Conservation (phyloP, 345 rosid species). For the Theobroma cacao region DNA sequence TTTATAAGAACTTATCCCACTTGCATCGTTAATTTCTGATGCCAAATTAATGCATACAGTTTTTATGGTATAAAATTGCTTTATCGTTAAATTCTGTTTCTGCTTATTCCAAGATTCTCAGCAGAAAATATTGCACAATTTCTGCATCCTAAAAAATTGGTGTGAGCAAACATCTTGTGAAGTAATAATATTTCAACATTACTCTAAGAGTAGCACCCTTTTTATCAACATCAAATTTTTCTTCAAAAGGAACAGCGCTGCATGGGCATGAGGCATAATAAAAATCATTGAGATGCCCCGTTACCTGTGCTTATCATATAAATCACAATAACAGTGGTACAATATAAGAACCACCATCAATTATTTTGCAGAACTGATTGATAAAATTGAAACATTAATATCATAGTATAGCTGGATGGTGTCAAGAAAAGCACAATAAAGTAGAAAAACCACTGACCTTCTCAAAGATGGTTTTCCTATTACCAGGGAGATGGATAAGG, state of each 20-base stretch:
- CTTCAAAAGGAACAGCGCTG: neutral
- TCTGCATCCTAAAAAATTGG: neutral
- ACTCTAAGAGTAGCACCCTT: neutral
- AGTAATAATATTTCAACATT: neutral
- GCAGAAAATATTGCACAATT: neutral
- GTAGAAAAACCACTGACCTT: conserved; percentile 36
- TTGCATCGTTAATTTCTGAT: neutral
- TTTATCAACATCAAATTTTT: neutral
- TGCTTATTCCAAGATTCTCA: neutral
- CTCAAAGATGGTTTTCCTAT: conserved; percentile 51
- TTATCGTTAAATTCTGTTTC: no score
- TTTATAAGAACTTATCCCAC: neutral
- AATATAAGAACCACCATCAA: neutral
- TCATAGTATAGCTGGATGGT: neutral
- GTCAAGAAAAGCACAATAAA: neutral
- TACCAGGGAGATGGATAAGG: conserved; percentile 47
- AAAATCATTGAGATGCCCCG: neutral
- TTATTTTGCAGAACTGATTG: neutral
- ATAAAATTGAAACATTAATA: neutral
- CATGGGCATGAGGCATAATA: neutral
- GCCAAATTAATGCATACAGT: neutral
- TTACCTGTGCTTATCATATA: neutral
- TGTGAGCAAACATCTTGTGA: neutral
- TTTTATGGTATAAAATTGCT: neutral
- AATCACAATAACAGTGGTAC: neutral